These are phyloP conservation scores for Xerocomellus amylosporus DNA, from an alignment of 768 basidiomycete genomes.

Conservation along the genomic window DNA sequence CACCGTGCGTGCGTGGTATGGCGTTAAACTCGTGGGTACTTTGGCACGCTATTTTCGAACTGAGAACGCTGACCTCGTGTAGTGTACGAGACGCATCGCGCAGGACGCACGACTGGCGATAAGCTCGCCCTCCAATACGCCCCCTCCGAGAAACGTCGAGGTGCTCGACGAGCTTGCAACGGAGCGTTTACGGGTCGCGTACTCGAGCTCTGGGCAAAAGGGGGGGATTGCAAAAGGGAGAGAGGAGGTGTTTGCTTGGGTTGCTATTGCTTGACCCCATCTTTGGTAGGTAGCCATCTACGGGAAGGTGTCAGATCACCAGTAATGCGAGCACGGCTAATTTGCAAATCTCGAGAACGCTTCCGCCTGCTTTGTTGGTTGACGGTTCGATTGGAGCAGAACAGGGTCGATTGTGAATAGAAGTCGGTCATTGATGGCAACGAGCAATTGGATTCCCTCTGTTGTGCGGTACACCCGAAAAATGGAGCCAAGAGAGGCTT, in stretches of 20 bases:
- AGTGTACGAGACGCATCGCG: constrained; percentile 63
- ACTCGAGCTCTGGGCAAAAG: constrained; percentile 44
- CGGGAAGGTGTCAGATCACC: neutral
- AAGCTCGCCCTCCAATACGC: constrained; percentile 56
- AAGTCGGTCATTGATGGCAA: neutral
- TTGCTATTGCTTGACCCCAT: constrained; percentile 26
- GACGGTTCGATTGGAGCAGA: neutral
- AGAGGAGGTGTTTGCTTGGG: constrained; percentile 47
- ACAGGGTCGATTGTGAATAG: neutral
- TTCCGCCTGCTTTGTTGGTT: neutral
- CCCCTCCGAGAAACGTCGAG: constrained; percentile 51
- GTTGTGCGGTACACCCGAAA: neutral
- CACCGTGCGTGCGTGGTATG: constrained; percentile 75
- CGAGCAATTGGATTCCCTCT: neutral
- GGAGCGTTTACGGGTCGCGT: constrained; percentile 63
- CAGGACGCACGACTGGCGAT: constrained; percentile 37
- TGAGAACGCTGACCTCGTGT: constrained; percentile 2
- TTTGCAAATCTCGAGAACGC: constrained; percentile 2
- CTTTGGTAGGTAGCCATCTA: neutral
- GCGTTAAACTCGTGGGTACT: constrained; percentile 69
- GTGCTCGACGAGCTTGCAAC: constrained; percentile 70
- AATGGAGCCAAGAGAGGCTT: neutral
- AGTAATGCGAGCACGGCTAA: neutral
- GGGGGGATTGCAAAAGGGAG: constrained; percentile 40
- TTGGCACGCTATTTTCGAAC: too few relatives aligned